These are phyloP conservation scores for Tardiomyces digboiensis DNA, from an alignment of 1,139 yeast species.

Conservation along the genomic window DNA sequence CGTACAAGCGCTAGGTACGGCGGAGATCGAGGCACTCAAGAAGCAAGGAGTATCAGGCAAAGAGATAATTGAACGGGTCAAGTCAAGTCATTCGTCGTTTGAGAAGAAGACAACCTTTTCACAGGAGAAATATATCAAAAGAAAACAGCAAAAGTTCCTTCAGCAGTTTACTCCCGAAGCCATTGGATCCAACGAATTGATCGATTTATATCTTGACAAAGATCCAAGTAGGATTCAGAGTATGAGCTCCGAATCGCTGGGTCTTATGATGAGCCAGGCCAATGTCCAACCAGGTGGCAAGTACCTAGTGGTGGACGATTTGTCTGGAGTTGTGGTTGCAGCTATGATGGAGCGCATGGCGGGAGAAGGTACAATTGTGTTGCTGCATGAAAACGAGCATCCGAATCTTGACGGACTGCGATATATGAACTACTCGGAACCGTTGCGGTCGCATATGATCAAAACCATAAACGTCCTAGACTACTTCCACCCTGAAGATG, in stretches of 20 bases:
- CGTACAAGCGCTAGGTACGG: constrained; percentile 63
- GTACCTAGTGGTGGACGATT: constrained; percentile 82
- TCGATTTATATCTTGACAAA: constrained; percentile 64
- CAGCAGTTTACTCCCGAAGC: constrained; percentile 78
- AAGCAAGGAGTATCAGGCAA: constrained; percentile 52
- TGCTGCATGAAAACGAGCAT: constrained; percentile 89
- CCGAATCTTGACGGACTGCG: constrained; percentile 67
- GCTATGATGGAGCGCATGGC: constrained; percentile 88
- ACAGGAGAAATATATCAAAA: constrained; percentile 81
- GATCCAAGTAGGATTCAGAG: constrained; percentile 71
- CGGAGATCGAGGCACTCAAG: constrained; percentile 75
- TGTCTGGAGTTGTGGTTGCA: constrained; percentile 77
- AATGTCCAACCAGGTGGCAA: constrained; percentile 86
- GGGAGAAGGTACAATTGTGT: constrained; percentile 66
- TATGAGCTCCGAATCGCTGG: constrained; percentile 76
- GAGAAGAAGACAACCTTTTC: constrained; percentile 84
- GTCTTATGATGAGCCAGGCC: constrained; percentile 63
- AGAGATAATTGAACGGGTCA: constrained; percentile 70
- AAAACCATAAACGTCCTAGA: constrained; percentile 73
- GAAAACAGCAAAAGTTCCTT: constrained; percentile 87
- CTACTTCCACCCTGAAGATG: constrained; percentile 66
- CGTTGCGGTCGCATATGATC: constrained; percentile 43
- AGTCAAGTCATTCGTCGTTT: constrained; percentile 77
- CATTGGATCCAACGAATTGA: constrained; percentile 64
- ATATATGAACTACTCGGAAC: constrained; percentile 48